Evolutionary conservation across 2,329 filamentous ascomycete genomes (phyloP).

Genomic region (Botryosphaeria dothidea): DNA sequence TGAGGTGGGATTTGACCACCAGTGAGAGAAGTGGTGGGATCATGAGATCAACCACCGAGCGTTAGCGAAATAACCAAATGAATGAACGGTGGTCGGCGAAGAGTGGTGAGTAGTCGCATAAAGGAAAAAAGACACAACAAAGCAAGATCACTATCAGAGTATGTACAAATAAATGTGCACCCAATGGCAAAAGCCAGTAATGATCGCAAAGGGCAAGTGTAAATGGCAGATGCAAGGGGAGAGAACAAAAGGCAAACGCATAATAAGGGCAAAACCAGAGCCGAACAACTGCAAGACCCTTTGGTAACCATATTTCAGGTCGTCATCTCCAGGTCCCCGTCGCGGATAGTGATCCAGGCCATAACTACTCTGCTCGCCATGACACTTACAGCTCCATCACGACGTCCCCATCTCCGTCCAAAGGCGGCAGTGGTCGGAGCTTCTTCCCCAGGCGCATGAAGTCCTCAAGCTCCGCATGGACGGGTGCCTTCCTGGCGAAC

Average conservation of each 20-base stretch:
- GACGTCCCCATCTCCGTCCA: neutral
- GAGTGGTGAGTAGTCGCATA: too few species aligned
- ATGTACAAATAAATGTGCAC: too few species aligned
- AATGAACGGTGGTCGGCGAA: too few species aligned
- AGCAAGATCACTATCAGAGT: too few species aligned
- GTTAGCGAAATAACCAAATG: neutral
- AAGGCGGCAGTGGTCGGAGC: neutral
- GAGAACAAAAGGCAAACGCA: neutral
- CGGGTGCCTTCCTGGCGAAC: neutral
- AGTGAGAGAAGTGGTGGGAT: neutral
- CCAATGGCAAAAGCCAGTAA: too few species aligned
- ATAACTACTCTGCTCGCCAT: neutral
- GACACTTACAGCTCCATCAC: neutral
- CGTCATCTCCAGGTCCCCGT: neutral
- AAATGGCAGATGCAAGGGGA: too few species aligned
- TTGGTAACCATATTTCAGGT: neutral
- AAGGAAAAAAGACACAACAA: too few species aligned
- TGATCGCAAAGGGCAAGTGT: too few species aligned
- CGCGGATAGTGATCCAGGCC: neutral
- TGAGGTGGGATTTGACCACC: neutral
- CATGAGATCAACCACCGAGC: neutral
- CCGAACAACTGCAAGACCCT: neutral
- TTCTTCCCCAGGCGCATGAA: neutral
- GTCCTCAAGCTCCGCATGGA: neutral
- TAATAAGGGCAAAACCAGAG: neutral